phyloP scores from a whole-genome alignment of 495 filamentous ascomycete genomes.

The Penicillium samsonianum region DNA sequence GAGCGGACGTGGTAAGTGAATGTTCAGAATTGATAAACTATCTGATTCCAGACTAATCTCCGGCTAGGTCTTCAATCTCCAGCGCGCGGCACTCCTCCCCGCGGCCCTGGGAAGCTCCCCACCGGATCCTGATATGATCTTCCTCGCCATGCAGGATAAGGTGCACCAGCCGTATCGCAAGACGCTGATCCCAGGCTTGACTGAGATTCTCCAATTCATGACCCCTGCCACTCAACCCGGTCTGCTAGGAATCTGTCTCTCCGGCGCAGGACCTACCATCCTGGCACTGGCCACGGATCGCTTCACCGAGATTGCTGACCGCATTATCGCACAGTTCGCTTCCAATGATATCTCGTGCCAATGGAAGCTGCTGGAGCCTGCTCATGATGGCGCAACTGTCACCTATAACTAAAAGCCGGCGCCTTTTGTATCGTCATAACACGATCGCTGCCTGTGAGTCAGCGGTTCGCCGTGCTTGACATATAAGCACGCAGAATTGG shows the following conservation, averaged over 20 bases:
- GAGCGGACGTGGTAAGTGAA: constrained; percentile 71
- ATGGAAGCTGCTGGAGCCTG: constrained; percentile 87
- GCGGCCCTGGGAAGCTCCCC: constrained; percentile 82
- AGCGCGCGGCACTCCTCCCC: constrained; percentile 84
- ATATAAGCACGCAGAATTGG: not conserved
- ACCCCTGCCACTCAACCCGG: constrained; percentile 82
- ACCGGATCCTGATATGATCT: constrained; percentile 90
- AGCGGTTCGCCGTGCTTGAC: not conserved
- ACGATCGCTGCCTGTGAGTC: not conserved
- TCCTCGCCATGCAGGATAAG: constrained; percentile 95
- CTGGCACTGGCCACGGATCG: constrained; percentile 85
- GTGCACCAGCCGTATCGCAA: constrained; percentile 93
- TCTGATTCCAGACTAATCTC: not conserved
- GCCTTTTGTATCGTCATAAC: constrained; percentile 6
- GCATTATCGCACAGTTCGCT: constrained; percentile 68
- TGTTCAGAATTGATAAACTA: not conserved
- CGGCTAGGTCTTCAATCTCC: constrained; percentile 82
- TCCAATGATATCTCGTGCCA: constrained; percentile 71
- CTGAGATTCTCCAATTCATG: constrained; percentile 85
- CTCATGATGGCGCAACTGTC: constrained; percentile 77
- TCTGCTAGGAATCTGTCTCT: constrained; percentile 87
- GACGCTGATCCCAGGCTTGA: constrained; percentile 83
- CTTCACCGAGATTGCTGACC: constrained; percentile 79
- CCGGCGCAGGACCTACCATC: constrained; percentile 92
- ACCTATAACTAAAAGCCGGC: constrained; percentile 23